Evolutionary conservation across 2,329 filamentous ascomycete genomes (phyloP).

Genomic region (Clonostachys sp.): DNA sequence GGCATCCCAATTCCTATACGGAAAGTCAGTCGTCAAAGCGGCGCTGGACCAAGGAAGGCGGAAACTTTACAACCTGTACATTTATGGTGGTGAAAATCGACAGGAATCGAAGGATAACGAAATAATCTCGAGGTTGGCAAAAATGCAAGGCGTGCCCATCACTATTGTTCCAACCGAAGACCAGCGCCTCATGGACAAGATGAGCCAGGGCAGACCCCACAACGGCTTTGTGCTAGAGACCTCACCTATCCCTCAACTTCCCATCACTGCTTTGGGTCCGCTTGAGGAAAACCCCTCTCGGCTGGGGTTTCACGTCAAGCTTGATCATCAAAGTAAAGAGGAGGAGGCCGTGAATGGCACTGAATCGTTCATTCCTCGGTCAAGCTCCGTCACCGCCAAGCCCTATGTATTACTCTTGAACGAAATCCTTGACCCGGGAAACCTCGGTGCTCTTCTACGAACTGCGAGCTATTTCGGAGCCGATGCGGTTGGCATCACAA

Average conservation of each 20-base stretch:
- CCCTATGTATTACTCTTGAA: constrained; percentile 74
- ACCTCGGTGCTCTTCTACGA: constrained; percentile 84
- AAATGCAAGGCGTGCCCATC: constrained; percentile 45
- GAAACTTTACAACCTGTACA: constrained; percentile 79
- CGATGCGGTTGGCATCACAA: constrained; percentile 75
- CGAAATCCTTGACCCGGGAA: constrained; percentile 79
- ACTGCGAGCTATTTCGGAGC: constrained; percentile 89
- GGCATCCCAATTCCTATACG: constrained; percentile 89
- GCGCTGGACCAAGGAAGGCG: constrained; percentile 65
- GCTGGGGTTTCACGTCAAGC: constrained; percentile 50
- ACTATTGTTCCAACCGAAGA: constrained; percentile 55
- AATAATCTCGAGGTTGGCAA: constrained; percentile 39
- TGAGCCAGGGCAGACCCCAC: constrained; percentile 78
- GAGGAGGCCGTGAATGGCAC: constrained; percentile 70
- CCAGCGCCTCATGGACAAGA: constrained; percentile 72
- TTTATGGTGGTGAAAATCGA: constrained; percentile 58
- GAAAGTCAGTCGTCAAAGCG: constrained; percentile 73
- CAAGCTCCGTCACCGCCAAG: constrained; percentile 32
- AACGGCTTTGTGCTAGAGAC: constrained; percentile 87
- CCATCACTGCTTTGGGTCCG: constrained; percentile 53
- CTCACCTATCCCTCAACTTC: constrained; percentile 72
- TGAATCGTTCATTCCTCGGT: constrained; percentile 37
- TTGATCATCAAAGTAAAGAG: constrained; percentile 69
- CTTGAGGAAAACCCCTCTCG: constrained; percentile 36
- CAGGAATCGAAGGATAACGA: constrained; percentile 40